Base-by-base conservation (phyloP, 495 filamentous ascomycete species). In the Trichocladium uniseriatum region DNA sequence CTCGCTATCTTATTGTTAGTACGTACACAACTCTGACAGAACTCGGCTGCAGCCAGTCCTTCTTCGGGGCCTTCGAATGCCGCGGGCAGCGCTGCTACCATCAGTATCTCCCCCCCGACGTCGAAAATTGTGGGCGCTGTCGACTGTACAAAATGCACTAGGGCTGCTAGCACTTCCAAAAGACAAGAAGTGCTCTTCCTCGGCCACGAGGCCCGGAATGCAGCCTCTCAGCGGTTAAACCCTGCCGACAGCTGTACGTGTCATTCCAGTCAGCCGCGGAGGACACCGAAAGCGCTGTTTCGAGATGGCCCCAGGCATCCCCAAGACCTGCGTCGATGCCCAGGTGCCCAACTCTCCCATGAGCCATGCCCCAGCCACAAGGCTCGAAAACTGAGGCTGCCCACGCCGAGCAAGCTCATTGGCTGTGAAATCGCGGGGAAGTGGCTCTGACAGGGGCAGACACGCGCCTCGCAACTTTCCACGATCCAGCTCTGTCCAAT, bases 291-390 rank as follows among this genome's bases (percentile, higher is more conserved):
- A 27, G 24, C 24, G 24, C 24, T 27, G 24, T 3, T 27, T 27
- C 24, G 24, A 27, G 24, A 27, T 8, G 8, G 4, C 24, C 4
- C 24, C 3, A 8, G 14, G 9, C 14, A 18, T 19, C 27, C 27
- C 15, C 31, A 44, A 38, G 18, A 44, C 40, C 55, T 53, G 43
- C 46, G 45, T 28, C 49, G 37, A 60, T 63, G 60, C 48, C 52
- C 52, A 16, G 52, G 19, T 58, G 60, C 60, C 60, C 58, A 63
- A 63, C 60, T 27, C 20, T 44, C 54, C 51, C 55, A 40, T 35
- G 10, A 28, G 18, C 18, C 18, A 18, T 15, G 41, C 35, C 29
- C 40, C 21, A 47, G 45, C 38, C 51, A 58, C 51, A 38, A 31
- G 7, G 5, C 22, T 13, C 11, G 5, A 29, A 22, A 40, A 34